Evolutionary conservation across 805 yeast species (phyloP), one percentile per base, ranked within the genome.

Genomic region (Candida hungchunana): DNA sequence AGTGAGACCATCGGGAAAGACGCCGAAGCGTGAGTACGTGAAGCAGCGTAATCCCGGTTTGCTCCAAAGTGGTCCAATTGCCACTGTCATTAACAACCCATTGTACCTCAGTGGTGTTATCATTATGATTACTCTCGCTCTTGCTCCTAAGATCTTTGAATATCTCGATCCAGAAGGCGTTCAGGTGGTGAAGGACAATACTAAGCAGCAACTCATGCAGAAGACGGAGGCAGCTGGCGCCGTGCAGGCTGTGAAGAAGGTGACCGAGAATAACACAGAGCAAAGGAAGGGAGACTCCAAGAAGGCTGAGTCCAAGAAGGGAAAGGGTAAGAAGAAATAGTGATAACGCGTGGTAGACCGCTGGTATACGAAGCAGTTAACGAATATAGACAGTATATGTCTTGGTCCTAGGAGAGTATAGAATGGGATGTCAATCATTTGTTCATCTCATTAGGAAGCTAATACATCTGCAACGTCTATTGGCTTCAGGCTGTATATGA

Each of bases 91-190:
- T 8, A 54, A 58, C 31, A 61, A 64, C 21, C 66, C 63, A 29
- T 53, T 64, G 56, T 66, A 66, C 37, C 43, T 62, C 17, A 58
- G 55, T 4, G 58, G 56, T 15, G 58, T 54, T 6, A 32, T 62
- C 0, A 39, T 64, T 5, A 44, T 44, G 5, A 18, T 64, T 8
- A 31, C 49, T 10, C 26, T 56, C 5, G 34, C 56, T 6, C 30
- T 50, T 2, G 55, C 59, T 39, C 71, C 72, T 14, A 42, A 55
- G 28, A 18, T 65, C 1, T 25, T 66, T n/a, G 69, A 63, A 43
- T 60, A 55, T 36, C 37, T 66, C 19, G 71, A 66, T 38, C 69
- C 70, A 24, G 70, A 63, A 27, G 59, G 64, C 10, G 65, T 66
- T 6, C 45, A 52, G 30, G 43, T 53, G 9, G 48, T 65, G 36